These are phyloP conservation scores for Sclerotinia nivalis DNA, from an alignment of 2,329 filamentous ascomycete species.

Conservation along the genomic window DNA sequence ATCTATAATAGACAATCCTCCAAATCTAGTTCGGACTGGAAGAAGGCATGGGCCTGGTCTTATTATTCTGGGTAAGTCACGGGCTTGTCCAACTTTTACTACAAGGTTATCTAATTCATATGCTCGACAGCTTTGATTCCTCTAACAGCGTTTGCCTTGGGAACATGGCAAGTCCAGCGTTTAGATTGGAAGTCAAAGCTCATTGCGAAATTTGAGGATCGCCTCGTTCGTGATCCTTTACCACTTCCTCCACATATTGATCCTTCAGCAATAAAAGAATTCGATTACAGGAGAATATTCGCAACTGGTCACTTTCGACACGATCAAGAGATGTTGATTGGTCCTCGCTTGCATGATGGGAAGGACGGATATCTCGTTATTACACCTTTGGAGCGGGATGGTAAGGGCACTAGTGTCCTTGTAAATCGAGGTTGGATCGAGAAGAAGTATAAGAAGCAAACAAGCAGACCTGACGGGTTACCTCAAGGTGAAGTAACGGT, in stretches of 20 bases:
- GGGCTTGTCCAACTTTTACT: not conserved
- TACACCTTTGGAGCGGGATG: constrained; percentile 79
- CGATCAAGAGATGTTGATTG: constrained; percentile 94
- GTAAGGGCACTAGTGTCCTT: constrained; percentile 68
- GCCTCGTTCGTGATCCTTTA: constrained; percentile 79
- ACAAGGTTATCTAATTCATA: constrained; percentile 8
- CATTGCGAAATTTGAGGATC: constrained; percentile 88
- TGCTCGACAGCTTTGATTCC: constrained; percentile 64
- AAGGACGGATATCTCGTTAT: constrained; percentile 89
- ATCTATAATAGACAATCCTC: constrained; percentile 84
- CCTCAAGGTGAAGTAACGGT: constrained; percentile 72
- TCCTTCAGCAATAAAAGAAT: constrained; percentile 77
- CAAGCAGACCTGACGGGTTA: constrained; percentile 62
- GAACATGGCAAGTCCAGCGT: constrained; percentile 93
- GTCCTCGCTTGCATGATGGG: constrained; percentile 84
- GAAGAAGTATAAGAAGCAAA: constrained; percentile 69
- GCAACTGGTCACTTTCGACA: constrained; percentile 75
- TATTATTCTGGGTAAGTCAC: constrained; percentile 65
- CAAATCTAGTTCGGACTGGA: constrained; percentile 74
- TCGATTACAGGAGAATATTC: constrained; percentile 85
- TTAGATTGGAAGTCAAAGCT: constrained; percentile 93
- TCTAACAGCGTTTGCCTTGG: constrained; percentile 83
- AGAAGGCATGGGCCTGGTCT: constrained; percentile 76
- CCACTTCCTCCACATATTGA: constrained; percentile 84
- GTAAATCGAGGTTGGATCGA: constrained; percentile 92